Conservation (phyloP, 1,139 yeast species). For the Yamadazyma blattariae region DNA sequence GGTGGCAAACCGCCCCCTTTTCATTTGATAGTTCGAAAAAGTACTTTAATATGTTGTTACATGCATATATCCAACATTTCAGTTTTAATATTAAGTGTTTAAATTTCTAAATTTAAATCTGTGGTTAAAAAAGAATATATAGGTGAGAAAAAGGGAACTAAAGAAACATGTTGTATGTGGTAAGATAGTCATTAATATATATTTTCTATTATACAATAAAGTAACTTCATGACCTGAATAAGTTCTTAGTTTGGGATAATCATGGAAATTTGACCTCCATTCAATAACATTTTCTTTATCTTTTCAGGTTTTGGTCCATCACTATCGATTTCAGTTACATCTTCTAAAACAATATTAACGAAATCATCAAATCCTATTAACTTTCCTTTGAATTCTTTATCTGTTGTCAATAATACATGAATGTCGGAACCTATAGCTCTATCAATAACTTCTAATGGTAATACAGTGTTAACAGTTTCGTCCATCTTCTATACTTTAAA, state of each 20-base stretch:
- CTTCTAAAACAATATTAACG: slow-evolving; percentile 86
- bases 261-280: slow-evolving; percentile 90
- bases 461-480: slow-evolving; percentile 26
- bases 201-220: no score
- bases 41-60: no score
- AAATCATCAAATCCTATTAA: slow-evolving; percentile 92
- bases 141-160: no score
- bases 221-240: no score
- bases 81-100: no score
- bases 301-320: slow-evolving; percentile 32
- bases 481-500: slow-evolving; percentile 4
- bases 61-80: no score
- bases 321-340: slow-evolving; percentile 61
- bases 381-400: slow-evolving; percentile 79
- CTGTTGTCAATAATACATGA: slow-evolving; percentile 73
- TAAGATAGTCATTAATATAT: no score
- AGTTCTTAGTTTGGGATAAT: slow-evolving; percentile 35
- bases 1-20: no score
- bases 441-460: slow-evolving; percentile 86
- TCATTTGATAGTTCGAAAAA: no score
- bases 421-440: slow-evolving; percentile 79
- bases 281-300: slow-evolving; percentile 70
- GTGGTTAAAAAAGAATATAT: no score
- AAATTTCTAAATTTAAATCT: no score
- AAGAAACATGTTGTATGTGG: no score